phyloP scores from a whole-genome alignment of 495 filamentous ascomycete species.

The Penicillium herquei region DNA sequence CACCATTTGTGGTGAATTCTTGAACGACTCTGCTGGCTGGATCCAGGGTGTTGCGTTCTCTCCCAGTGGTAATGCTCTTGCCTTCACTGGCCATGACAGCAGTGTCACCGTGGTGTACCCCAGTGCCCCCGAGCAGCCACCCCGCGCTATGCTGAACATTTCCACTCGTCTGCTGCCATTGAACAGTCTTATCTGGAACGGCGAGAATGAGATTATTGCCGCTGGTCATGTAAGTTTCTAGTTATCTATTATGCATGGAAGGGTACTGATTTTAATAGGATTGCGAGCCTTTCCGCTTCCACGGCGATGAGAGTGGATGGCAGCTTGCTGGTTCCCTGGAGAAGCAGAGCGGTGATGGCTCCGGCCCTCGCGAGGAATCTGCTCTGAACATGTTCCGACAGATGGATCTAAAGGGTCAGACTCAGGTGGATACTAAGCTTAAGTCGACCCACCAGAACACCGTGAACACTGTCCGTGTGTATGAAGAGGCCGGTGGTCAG shows the following conservation, averaged over 20 bases:
- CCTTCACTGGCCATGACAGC: constrained; percentile 91
- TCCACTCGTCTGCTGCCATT: constrained; percentile 88
- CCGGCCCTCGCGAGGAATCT: constrained; percentile 68
- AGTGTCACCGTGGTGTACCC: constrained; percentile 96
- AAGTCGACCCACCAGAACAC: constrained; percentile 98
- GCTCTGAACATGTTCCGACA: constrained; percentile 99
- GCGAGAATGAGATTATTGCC: constrained; percentile 90
- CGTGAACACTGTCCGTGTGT: constrained; percentile 76
- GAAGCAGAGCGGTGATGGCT: constrained; percentile 49
- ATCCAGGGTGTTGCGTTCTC: constrained; percentile 89
- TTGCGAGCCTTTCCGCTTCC: constrained; percentile 89
- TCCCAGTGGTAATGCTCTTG: constrained; percentile 84
- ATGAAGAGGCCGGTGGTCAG: constrained; percentile 60
- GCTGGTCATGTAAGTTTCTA: constrained; percentile 70
- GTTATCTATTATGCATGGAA: not conserved
- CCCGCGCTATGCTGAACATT: constrained; percentile 82
- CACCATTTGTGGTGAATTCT: constrained; percentile 92
- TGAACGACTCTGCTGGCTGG: constrained; percentile 96
- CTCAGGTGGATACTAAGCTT: constrained; percentile 83
- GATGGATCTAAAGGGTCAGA: constrained; percentile 96
- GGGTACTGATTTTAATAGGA: constrained; percentile 49
- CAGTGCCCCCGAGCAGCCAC: constrained; percentile 85
- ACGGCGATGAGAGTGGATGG: constrained; percentile 82
- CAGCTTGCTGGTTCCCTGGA: constrained; percentile 81
- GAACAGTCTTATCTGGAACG: constrained; percentile 86